Conservation (phyloP, 1,139 yeast species). For the Candida glucosophila region DNA sequence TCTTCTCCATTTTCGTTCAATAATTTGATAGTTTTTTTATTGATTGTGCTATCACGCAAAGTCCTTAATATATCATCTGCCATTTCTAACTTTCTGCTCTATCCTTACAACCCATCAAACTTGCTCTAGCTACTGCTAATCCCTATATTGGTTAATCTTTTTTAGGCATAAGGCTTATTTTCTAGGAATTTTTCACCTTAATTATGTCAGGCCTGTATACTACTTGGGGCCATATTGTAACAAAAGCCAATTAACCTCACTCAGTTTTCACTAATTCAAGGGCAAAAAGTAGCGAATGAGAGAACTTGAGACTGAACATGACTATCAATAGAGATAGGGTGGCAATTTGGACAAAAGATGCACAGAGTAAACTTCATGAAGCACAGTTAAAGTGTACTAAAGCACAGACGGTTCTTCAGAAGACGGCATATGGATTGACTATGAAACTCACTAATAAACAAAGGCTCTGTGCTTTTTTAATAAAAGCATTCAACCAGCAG, state of each 20-base stretch:
- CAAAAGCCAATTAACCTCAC: no score
- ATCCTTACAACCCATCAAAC: no score
- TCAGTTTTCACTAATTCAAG: no score
- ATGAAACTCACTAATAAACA: constrained; percentile 16
- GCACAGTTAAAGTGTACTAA: constrained; percentile 25
- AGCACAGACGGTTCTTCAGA: constrained; percentile 24
- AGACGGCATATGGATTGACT: constrained; percentile 17
- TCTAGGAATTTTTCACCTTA: no score
- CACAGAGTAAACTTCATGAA: constrained; percentile 18
- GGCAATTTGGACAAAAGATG: constrained; percentile 21
- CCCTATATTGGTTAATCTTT: no score
- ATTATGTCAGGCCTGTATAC: no score
- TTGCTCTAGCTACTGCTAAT: no score
- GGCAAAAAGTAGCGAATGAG: no score
- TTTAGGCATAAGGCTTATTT: no score
- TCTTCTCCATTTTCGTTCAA: constrained; percentile 10
- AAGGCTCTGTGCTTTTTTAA: constrained; percentile 11
- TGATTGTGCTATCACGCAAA: constrained; percentile 17
- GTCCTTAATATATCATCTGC: constrained; percentile 11
- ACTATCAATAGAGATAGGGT: constrained; percentile 3
- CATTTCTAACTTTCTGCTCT: neutral
- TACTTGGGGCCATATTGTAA: no score
- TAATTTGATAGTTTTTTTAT: constrained; percentile 17
- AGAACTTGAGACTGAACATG: no score
- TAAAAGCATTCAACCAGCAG: constrained; percentile 13